Evolutionary conservation across 2,329 filamentous ascomycete species (phyloP).

Genomic region (Dothiorella sarmentorum): DNA sequence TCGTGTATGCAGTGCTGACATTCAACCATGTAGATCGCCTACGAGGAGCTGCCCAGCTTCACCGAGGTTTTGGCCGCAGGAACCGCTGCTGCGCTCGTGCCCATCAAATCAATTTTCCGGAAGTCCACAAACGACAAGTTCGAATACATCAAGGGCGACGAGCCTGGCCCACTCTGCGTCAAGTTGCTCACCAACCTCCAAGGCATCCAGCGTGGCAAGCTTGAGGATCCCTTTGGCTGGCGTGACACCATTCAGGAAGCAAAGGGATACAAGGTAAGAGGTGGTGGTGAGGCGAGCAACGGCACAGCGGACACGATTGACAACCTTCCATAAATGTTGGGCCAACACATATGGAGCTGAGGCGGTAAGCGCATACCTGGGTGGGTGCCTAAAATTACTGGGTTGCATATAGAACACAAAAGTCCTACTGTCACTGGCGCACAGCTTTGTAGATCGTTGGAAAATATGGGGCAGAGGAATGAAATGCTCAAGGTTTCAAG

Average conservation of each 20-base stretch:
- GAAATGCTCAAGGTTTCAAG: background rate
- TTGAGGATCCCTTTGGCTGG: slow-evolving; percentile 77
- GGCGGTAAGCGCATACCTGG: background rate
- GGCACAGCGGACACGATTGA: slow-evolving; percentile 32
- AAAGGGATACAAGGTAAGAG: slow-evolving; percentile 29
- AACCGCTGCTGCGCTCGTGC: slow-evolving; percentile 86
- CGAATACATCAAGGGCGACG: slow-evolving; percentile 55
- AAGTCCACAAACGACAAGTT: slow-evolving; percentile 56
- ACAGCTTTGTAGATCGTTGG: background rate
- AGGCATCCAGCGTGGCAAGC: slow-evolving; percentile 79
- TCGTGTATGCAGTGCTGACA: background rate
- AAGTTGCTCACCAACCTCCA: slow-evolving; percentile 74
- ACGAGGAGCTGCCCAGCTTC: slow-evolving; percentile 61
- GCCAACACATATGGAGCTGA: background rate
- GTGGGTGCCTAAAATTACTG: background rate
- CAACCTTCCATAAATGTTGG: slow-evolving; percentile 29
- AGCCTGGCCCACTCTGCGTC: slow-evolving; percentile 69
- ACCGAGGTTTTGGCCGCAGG: slow-evolving; percentile 86
- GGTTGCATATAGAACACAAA: background rate
- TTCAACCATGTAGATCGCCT: slow-evolving; percentile 53
- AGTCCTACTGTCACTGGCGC: background rate
- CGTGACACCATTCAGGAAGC: slow-evolving; percentile 46
- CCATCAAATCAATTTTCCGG: slow-evolving; percentile 85
- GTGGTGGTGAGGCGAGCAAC: slow-evolving; percentile 23
- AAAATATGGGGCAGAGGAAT: background rate